Evolutionary conservation across 352 stramenopile genomes (phyloP).

Genomic region (Globisporangium cederbergense): DNA sequence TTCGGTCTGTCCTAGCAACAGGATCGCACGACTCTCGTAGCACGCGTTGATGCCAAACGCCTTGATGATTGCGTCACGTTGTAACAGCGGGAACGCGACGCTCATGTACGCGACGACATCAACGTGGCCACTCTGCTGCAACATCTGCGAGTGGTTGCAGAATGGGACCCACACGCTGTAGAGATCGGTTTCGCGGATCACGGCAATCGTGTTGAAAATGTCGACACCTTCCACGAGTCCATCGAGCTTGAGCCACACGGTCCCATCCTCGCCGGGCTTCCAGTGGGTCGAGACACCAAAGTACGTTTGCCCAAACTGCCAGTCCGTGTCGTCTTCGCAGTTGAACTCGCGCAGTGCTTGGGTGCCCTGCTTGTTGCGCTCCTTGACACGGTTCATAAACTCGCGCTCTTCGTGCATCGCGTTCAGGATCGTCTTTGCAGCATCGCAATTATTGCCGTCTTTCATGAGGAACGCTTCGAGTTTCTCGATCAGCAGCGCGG

Average conservation of each 20-base stretch:
- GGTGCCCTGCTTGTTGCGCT: conserved; percentile 40
- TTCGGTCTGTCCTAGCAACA: conserved; percentile 62
- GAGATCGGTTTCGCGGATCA: conserved; percentile 80
- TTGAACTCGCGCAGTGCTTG: conserved; percentile 70
- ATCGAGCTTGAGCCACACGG: conserved; percentile 81
- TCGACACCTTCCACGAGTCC: conserved; percentile 73
- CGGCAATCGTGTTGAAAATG: conserved; percentile 77
- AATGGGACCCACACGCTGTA: conserved; percentile 75
- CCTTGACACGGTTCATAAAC: conserved; percentile 52
- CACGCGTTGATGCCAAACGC: conserved; percentile 78
- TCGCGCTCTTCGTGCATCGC: conserved; percentile 57
- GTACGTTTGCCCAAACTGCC: conserved; percentile 75
- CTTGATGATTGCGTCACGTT: conserved; percentile 63
- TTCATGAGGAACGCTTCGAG: conserved; percentile 53
- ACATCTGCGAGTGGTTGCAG: conserved; percentile 59
- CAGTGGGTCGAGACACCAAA: conserved; percentile 76
- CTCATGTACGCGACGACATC: conserved; percentile 67
- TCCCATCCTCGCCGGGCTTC: conserved; percentile 71
- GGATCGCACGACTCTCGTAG: conserved; percentile 69
- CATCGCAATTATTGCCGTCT: conserved; percentile 12
- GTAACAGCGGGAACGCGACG: conserved; percentile 68
- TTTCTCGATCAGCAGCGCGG: conserved; percentile 58
- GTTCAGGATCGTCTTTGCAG: conserved; percentile 26
- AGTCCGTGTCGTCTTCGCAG: conserved; percentile 54
- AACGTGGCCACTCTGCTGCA: conserved; percentile 48